Percentiles rank a stretch among this genome's conserved stretches.
Evolutionary conservation across 192 early-diverging fungal species (phyloP).

Genomic region (Haplosporangium gracile): DNA sequence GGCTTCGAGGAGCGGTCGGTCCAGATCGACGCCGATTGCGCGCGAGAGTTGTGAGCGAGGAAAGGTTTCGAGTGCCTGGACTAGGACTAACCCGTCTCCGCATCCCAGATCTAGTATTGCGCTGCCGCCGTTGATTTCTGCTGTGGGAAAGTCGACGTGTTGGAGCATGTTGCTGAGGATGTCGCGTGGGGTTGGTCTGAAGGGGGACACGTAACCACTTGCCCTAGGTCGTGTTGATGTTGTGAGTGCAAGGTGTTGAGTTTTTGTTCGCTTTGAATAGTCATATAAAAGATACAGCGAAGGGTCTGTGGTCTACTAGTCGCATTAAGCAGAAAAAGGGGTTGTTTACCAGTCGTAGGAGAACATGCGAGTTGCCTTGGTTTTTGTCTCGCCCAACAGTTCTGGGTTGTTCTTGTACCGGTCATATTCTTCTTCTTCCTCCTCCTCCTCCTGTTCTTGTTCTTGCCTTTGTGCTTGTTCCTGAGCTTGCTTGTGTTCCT

Average conservation of each 20-base stretch:
- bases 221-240: conserved; percentile 13
- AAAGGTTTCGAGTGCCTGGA: conserved; percentile 40
- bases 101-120: conserved; percentile 33
- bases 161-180: conserved; percentile 28
- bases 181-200: conserved; percentile 34
- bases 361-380: conserved; percentile 19
- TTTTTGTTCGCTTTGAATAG: too few species aligned
- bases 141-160: conserved; percentile 21
- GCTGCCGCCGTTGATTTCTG: background rate
- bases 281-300: too few species aligned
- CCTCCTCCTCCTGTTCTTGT: background rate
- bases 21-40: conserved; percentile 41
- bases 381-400: conserved; percentile 18
- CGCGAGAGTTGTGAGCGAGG: conserved; percentile 20
- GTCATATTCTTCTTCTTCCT: conserved; percentile 29
- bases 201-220: conserved; percentile 39
- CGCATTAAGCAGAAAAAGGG: background rate
- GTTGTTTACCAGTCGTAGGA: conserved; percentile 37
- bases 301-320: too few species aligned
- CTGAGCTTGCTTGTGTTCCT: background rate
- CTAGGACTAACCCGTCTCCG: conserved; percentile 40
- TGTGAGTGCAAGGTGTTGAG: too few species aligned
- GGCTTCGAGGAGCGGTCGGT: conserved; percentile 26
- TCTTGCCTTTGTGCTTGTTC: background rate
- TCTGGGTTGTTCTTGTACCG: conserved; percentile 48